These are phyloP conservation scores for Tylopilus plumbeoviolaceoides DNA, from an alignment of 768 basidiomycete genomes.

Conservation along the genomic window DNA sequence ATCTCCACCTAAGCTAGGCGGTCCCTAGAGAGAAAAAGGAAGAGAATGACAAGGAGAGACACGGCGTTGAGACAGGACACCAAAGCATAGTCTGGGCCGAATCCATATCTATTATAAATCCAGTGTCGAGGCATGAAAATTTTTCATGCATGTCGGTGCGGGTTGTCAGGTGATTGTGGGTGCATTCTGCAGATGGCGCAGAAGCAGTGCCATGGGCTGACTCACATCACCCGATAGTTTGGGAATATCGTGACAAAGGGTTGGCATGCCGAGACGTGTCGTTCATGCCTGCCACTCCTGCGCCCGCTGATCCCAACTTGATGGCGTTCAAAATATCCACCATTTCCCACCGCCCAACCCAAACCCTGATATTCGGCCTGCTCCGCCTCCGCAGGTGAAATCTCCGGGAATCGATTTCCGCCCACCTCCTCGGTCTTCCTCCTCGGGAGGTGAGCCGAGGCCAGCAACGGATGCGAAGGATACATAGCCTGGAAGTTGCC, in stretches of 20 bases:
- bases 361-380: constrained; percentile 19
- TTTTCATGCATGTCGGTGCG: constrained; percentile 5
- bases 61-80: constrained; percentile 1
- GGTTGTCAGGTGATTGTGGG: constrained; percentile 5
- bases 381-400: constrained; percentile 17
- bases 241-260: constrained; percentile 4
- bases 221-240: constrained; percentile 16
- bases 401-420: constrained; percentile 13
- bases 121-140: constrained; percentile 5
- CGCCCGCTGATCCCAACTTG: not conserved
- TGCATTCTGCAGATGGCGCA: constrained; percentile 4
- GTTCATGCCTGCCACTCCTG: constrained; percentile 3
- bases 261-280: constrained; percentile 8
- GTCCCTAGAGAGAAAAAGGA: constrained; percentile 6
- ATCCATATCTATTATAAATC: constrained; percentile 21
- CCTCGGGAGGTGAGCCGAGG: constrained; percentile 55
- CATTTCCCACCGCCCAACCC: constrained; percentile 31
- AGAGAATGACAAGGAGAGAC: constrained; percentile 10
- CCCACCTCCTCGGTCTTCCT: constrained; percentile 33
- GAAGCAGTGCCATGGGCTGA: constrained; percentile 13
- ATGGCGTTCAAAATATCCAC: constrained; percentile 26
- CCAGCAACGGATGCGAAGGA: constrained; percentile 67
- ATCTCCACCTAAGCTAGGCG: constrained; percentile 4
- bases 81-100: constrained; percentile 19
- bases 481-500: constrained; percentile 58